Evolutionary conservation across 805 yeast genomes (phyloP).

Genomic region (Pichia insulana): DNA sequence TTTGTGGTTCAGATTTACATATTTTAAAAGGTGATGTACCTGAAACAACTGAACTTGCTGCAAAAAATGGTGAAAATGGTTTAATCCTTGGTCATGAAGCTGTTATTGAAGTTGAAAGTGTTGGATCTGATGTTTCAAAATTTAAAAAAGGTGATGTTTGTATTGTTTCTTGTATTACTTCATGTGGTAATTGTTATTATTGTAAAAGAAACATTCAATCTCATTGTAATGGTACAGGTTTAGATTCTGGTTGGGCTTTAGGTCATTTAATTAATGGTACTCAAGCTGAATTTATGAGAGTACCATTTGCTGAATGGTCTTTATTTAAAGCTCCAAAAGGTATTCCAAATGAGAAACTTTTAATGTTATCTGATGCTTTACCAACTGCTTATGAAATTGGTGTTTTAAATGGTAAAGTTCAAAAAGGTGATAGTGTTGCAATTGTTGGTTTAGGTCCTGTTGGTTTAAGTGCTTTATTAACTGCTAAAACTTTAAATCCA

Average conservation of each 20-base stretch:
- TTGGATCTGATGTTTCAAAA: slow-evolving; percentile 40
- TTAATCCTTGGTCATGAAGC: slow-evolving; percentile 55
- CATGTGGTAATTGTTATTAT: slow-evolving; percentile 53
- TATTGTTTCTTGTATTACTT: slow-evolving; percentile 57
- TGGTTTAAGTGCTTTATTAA: slow-evolving; percentile 51
- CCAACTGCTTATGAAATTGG: slow-evolving; percentile 66
- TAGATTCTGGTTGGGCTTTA: slow-evolving; percentile 41
- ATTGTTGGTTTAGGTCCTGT: slow-evolving; percentile 65
- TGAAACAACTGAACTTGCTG: slow-evolving; percentile 33
- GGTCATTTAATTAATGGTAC: slow-evolving; percentile 61
- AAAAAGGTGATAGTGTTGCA: slow-evolving; percentile 50
- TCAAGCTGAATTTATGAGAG: slow-evolving; percentile 51
- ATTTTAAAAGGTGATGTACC: slow-evolving; percentile 55
- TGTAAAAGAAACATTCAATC: slow-evolving; percentile 48
- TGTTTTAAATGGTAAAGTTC: slow-evolving; percentile 44
- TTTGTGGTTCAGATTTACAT: slow-evolving; percentile 60
- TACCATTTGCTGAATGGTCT: slow-evolving; percentile 41
- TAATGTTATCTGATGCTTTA: slow-evolving; percentile 55
- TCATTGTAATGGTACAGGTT: slow-evolving; percentile 39
- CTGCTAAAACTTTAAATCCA: slow-evolving; percentile 48
- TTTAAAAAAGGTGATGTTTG: slow-evolving; percentile 51
- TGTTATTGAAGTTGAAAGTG: slow-evolving; percentile 41
- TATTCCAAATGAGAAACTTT: slow-evolving; percentile 37
- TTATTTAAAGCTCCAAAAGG: slow-evolving; percentile 28
- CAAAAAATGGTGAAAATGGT: slow-evolving; percentile 17